phyloP scores from a whole-genome alignment of 2,329 filamentous ascomycete species.

The Exophiala sp. region DNA sequence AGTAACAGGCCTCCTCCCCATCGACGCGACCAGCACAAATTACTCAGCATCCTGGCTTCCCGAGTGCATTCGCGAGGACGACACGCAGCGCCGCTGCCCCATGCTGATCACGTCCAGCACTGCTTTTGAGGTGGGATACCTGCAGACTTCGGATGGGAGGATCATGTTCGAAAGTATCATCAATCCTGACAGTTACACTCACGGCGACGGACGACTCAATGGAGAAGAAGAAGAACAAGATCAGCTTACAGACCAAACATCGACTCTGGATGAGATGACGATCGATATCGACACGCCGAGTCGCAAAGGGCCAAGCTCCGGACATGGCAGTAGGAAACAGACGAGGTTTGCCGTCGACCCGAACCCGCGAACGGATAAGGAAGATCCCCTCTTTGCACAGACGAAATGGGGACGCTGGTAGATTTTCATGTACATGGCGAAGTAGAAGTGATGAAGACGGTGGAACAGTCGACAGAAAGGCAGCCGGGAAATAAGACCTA shows the following conservation, averaged over 20 bases:
- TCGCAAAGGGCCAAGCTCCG: neutral
- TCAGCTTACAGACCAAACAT: neutral
- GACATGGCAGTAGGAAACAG: neutral
- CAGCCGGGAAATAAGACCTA: too few species aligned
- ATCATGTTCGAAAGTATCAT: slow-evolving; percentile 17
- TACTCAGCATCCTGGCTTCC: slow-evolving; percentile 17
- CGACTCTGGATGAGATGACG: neutral
- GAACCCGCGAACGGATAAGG: neutral
- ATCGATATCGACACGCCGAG: slow-evolving; percentile 1
- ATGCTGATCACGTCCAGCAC: slow-evolving; percentile 13
- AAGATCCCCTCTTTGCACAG: neutral
- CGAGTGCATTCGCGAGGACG: neutral
- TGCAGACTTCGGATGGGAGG: slow-evolving; percentile 1
- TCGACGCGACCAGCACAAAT: slow-evolving; percentile 10
- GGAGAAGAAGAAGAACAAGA: neutral
- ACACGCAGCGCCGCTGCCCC: slow-evolving; percentile 3
- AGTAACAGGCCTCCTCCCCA: slow-evolving; percentile 5
- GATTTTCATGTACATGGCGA: too few species aligned
- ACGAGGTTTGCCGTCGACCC: neutral
- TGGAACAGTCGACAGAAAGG: too few species aligned
- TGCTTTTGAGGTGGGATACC: slow-evolving; percentile 11
- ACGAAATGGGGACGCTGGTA: neutral
- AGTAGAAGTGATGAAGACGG: too few species aligned
- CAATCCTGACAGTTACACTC: neutral
- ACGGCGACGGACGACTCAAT: neutral